phyloP scores from a whole-genome alignment of 148 eudicot species.

The Rhododendron molle region DNA sequence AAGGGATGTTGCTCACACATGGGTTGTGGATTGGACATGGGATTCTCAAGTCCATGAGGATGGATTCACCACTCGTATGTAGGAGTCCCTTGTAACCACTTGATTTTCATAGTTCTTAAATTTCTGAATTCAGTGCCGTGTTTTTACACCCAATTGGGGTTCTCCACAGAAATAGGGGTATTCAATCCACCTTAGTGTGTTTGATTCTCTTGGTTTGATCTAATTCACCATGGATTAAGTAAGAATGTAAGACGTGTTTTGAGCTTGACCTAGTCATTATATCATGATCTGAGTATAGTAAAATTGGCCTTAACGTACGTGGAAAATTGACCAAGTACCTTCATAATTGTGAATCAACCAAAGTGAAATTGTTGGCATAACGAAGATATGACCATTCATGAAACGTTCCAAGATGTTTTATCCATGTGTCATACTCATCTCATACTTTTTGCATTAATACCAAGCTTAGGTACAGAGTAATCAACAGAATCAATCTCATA shows the following conservation, averaged over 20 bases:
- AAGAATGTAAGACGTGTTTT: background rate
- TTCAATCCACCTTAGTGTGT: background rate
- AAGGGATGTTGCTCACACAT: background rate
- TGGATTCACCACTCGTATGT: background rate
- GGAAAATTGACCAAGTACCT: background rate
- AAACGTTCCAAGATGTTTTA: background rate
- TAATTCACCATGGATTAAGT: background rate
- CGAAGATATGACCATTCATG: background rate
- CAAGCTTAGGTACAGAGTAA: background rate
- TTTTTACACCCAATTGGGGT: background rate
- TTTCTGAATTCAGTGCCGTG: background rate
- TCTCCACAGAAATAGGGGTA: background rate
- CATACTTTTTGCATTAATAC: background rate
- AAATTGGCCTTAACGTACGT: background rate
- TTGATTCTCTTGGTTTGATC: background rate
- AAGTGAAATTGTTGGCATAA: background rate
- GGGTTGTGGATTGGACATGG: background rate
- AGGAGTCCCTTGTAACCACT: background rate
- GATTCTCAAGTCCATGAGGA: background rate
- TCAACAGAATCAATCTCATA: background rate
- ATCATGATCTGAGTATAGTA: background rate
- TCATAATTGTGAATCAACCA: background rate
- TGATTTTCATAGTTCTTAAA: background rate
- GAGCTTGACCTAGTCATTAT: background rate
- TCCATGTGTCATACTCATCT: background rate